Percentiles rank a stretch among this genome's conserved stretches.
Conservation (phyloP, 768 basidiomycete genomes). For the Suillus weaverae region DNA sequence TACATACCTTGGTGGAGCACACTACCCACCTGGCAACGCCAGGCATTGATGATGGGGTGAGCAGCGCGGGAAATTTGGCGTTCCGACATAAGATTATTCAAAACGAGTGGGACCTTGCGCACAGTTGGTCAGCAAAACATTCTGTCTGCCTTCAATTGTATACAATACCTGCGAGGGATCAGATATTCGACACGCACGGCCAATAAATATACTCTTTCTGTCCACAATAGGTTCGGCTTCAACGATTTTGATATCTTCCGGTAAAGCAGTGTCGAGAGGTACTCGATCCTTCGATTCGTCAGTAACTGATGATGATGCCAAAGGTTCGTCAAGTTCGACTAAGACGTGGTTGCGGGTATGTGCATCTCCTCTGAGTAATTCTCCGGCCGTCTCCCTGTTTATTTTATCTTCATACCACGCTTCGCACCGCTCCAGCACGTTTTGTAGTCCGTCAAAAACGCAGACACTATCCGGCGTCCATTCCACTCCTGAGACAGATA, state of each 20-base stretch:
- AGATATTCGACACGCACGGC: slow-evolving; percentile 78
- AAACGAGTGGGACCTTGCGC: slow-evolving; percentile 61
- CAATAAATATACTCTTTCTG: slow-evolving; percentile 83
- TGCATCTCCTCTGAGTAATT: slow-evolving; percentile 55
- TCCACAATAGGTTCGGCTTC: slow-evolving; percentile 82
- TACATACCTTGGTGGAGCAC: slow-evolving; percentile 71
- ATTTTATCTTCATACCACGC: slow-evolving; percentile 73
- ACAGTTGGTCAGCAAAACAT: not conserved
- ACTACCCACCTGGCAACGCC: slow-evolving; percentile 69
- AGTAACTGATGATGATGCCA: not conserved
- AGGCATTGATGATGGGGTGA: slow-evolving; percentile 81
- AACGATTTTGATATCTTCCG: slow-evolving; percentile 64
- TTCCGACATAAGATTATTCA: slow-evolving; percentile 70
- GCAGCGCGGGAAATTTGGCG: slow-evolving; percentile 71
- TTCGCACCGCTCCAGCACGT: slow-evolving; percentile 62
- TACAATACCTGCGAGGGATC: slow-evolving; percentile 68
- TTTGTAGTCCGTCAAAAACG: slow-evolving; percentile 86
- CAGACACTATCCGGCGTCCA: slow-evolving; percentile 74
- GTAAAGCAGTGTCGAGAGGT: slow-evolving; percentile 35
- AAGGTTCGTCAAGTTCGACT: slow-evolving; percentile 12
- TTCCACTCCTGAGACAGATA: slow-evolving; percentile 75
- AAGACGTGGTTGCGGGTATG: slow-evolving; percentile 21
- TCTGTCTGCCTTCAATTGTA: slow-evolving; percentile 21
- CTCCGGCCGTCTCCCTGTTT: slow-evolving; percentile 52
- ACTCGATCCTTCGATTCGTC: slow-evolving; percentile 6